A percentile compares a stretch with the other conserved stretches of the same genome.
phyloP scores from a whole-genome alignment of 768 basidiomycete genomes.

The Lepiota venenata region DNA sequence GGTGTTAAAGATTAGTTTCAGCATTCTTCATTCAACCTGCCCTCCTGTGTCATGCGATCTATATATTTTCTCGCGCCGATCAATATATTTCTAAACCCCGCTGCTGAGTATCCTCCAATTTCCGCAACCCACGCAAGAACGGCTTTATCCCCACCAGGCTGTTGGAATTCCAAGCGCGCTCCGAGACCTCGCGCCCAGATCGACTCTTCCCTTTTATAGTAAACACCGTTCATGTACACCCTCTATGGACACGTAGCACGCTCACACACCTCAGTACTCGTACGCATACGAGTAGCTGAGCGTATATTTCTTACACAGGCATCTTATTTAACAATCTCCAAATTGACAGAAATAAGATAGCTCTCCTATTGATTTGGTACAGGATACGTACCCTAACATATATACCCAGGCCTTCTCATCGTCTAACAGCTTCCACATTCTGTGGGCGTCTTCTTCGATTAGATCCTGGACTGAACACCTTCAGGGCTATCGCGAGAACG shows the following conservation, averaged over 20 bases:
- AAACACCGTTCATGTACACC: too few relatives aligned
- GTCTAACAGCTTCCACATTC: constrained; percentile 64
- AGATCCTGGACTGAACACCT: constrained; percentile 77
- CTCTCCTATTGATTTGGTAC: not conserved
- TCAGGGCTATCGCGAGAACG: constrained; percentile 80
- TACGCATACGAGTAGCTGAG: too few relatives aligned
- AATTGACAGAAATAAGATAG: not conserved
- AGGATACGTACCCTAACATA: constrained; percentile 80
- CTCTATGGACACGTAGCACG: too few relatives aligned
- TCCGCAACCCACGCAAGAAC: constrained; percentile 54
- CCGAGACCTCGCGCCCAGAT: too few relatives aligned
- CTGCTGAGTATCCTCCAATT: constrained; percentile 45
- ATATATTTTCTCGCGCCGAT: constrained; percentile 62
- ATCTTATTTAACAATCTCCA: constrained; percentile 92
- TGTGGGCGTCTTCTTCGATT: constrained; percentile 59
- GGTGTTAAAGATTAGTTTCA: constrained; percentile 68
- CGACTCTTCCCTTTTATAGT: too few relatives aligned
- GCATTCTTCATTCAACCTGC: constrained; percentile 78
- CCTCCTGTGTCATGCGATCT: constrained; percentile 62
- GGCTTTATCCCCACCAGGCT: constrained; percentile 77
- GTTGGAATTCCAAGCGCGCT: too few relatives aligned
- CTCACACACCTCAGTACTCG: too few relatives aligned
- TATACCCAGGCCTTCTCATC: constrained; percentile 63
- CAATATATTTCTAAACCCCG: too few relatives aligned
- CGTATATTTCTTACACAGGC: too few relatives aligned